Conservation (phyloP, 106 monocot genomes). For the Xerophyta viscosa region DNA sequence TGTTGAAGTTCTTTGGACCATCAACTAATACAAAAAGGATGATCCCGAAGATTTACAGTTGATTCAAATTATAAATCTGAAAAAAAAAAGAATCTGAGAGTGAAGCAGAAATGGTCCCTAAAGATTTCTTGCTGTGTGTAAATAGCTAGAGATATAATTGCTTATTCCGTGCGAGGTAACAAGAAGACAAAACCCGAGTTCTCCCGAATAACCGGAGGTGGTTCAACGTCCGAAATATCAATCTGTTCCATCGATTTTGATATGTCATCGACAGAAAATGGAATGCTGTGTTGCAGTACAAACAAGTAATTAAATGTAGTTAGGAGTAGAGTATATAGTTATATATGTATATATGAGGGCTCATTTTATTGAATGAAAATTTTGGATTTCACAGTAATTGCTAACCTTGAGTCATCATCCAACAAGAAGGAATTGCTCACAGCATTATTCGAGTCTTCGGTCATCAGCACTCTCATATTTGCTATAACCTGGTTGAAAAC, state of each 20-base stretch:
- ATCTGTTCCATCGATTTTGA: constrained; percentile 97
- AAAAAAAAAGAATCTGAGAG: no score
- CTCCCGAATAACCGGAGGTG: constrained; percentile 80
- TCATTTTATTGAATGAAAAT: not conserved
- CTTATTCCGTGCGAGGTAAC: constrained; percentile 66
- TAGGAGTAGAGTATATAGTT: not conserved
- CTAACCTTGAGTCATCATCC: constrained; percentile 95
- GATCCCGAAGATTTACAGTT: no score
- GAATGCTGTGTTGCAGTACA: constrained; percentile 58
- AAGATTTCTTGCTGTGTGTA: no score
- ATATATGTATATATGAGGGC: not conserved
- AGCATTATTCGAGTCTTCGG: constrained; percentile 93
- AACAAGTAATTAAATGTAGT: not conserved
- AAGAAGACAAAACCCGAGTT: constrained; percentile 90
- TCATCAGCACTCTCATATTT: constrained; percentile 93
- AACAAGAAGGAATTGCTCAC: constrained; percentile 94
- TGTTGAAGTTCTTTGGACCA: no score
- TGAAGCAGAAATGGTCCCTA: no score
- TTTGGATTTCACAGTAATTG: not conserved
- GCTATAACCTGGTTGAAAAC: constrained; percentile 66
- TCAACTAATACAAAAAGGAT: no score
- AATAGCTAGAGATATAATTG: no score
- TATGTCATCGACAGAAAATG: constrained; percentile 96
- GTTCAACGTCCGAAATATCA: constrained; percentile 86
- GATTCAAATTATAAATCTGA: no score